A percentile compares a stretch with the other conserved stretches of the same genome.
Evolutionary conservation across 345 rosid genomes (phyloP).

Genomic region (Xanthoceras sorbifolium): DNA sequence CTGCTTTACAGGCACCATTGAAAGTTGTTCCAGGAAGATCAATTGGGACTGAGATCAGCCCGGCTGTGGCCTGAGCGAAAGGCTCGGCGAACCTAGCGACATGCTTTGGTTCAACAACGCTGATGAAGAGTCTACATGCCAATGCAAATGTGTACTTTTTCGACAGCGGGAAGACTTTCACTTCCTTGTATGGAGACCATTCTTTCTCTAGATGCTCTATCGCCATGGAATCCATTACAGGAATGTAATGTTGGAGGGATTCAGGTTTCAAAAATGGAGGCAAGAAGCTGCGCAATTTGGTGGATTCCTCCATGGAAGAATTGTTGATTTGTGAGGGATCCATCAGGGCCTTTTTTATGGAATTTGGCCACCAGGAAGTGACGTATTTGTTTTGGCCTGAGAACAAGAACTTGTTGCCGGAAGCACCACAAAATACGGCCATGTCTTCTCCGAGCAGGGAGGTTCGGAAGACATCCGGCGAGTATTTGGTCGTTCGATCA

Average conservation of each 20-base stretch:
- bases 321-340: constrained; percentile 6
- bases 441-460: constrained; percentile 31
- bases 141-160: constrained; percentile 35
- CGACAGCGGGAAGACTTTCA: constrained; percentile 32
- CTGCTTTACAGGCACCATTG: constrained; percentile 25
- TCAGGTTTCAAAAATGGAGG: constrained; percentile 31
- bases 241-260: constrained; percentile 29
- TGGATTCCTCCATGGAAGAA: constrained; percentile 22
- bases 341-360: constrained; percentile 29
- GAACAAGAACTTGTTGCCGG: constrained; percentile 36
- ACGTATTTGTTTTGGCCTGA: constrained; percentile 38
- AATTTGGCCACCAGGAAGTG: constrained; percentile 37
- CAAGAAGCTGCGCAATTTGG: constrained; percentile 17
- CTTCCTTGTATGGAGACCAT: constrained; percentile 26
- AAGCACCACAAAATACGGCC: constrained; percentile 31
- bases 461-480: constrained; percentile 29
- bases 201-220: constrained; percentile 25
- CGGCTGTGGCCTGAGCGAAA: constrained; percentile 26
- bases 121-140: constrained; percentile 34
- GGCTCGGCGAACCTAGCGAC: constrained; percentile 22
- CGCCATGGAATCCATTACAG: constrained; percentile 40
- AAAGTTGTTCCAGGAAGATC: constrained; percentile 37
- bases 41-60: constrained; percentile 34
- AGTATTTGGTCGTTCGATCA: constrained; percentile 32
- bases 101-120: constrained; percentile 16